Evolutionary conservation across 129 eudicot genomes (phyloP), one percentile per base, ranked within the genome.

Genomic region (Cynara cardunculus): DNA sequence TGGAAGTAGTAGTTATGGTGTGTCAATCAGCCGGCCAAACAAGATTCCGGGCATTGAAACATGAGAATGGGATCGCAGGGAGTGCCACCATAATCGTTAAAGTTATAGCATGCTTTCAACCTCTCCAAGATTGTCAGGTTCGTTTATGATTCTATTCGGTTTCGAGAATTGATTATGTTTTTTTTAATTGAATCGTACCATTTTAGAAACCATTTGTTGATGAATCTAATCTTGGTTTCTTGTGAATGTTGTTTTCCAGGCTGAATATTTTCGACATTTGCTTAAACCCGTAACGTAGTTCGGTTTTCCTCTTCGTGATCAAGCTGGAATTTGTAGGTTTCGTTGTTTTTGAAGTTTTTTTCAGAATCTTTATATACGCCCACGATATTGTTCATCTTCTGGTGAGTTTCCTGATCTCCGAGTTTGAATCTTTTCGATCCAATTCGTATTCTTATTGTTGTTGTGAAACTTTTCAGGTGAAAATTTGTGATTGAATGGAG

Each of bases 41-140:
- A 78, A 90, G 88, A 92, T 95, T 95, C 81, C 97, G 97, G 85
- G 93, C 97, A 39, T 86, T 90, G 87, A 95, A 92, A 88, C 97
- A 95, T 79, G 94, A 89, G 76, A 89, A 82, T 89, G 99, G 99
- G 84, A 90, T 87, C 84, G 93, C 88, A 78, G 98, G 98, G 84
- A 79, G 78, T 85, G 85, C 97, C 89, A 89, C 98, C 91, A 90
- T 92, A 83, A 87, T 92, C 32, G 94, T 95, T 92, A 95, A 93
- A 90, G 97, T 95, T 31, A 92, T 95, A 81, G 99, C 97, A 73
- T 95, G 99, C 84, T 95, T 94, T 85, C 97, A 92, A 90, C 97
- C 93, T 84, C 92, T 95, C 35, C 90, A 87, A 77, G 96, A 95
- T 90, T 95, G 99, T 85, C 97, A 92, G 97, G 99, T 92, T 75